Conservation (phyloP, 1,284 basidiomycete species). For the Cutaneotrichosporon curvatum region DNA sequence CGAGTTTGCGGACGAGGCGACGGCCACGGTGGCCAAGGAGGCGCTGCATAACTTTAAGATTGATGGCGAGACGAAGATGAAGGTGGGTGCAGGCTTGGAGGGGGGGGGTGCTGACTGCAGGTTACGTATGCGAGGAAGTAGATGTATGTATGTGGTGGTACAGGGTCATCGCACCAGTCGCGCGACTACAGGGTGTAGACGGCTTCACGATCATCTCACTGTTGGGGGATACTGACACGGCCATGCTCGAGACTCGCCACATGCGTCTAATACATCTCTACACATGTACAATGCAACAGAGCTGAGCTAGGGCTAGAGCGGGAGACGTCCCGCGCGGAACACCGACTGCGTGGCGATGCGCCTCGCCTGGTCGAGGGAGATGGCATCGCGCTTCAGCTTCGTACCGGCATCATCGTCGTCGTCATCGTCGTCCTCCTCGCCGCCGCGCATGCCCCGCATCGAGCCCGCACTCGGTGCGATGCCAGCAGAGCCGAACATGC, state of each 20-base stretch:
- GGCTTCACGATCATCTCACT: no score
- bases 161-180: not conserved
- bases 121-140: conserved; percentile 14
- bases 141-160: not conserved
- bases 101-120: conserved; percentile 1
- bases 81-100: no score
- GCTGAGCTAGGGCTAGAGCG: conserved; percentile 11
- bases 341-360: conserved; percentile 50
- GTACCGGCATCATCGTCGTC: conserved; percentile 42
- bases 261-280: no score
- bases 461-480: conserved; percentile 30
- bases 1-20: conserved; percentile 83
- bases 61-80: conserved; percentile 48
- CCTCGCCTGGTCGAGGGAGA: conserved; percentile 77
- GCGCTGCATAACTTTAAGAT: conserved; percentile 93
- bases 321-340: conserved; percentile 44
- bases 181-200: no score
- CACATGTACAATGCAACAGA: no score
- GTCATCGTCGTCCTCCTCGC: conserved; percentile 57
- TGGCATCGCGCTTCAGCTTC: conserved; percentile 69
- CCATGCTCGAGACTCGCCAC: no score
- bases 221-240: no score
- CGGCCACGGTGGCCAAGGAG: conserved; percentile 83
- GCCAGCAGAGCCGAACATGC: conserved; percentile 43
- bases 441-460: conserved; percentile 39